phyloP scores from a whole-genome alignment of 2,329 filamentous ascomycete genomes.

The Parastagonospora nodorum region DNA sequence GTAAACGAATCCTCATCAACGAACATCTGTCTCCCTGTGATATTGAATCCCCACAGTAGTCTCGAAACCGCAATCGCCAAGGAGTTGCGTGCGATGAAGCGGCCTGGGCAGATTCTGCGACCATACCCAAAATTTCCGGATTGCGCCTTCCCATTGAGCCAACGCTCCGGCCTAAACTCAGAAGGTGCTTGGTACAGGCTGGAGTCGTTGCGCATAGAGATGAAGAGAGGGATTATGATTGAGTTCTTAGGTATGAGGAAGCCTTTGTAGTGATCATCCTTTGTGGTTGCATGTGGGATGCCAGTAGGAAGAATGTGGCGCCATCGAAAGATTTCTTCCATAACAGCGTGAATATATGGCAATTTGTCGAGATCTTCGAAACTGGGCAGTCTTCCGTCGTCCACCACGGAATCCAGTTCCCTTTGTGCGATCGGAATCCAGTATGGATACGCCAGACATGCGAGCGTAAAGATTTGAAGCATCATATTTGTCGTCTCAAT shows the following conservation, averaged over 20 bases:
- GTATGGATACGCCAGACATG: conserved; percentile 16
- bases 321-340: conserved; percentile 40
- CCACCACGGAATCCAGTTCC: conserved; percentile 28
- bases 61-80: conserved; percentile 56
- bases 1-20: conserved; percentile 31
- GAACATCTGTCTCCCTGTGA: conserved; percentile 25
- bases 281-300: conserved; percentile 51
- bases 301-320: conserved; percentile 47
- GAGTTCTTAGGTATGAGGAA: conserved; percentile 53
- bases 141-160: conserved; percentile 23
- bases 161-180: conserved; percentile 45
- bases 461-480: conserved; percentile 21
- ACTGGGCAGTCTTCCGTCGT: conserved; percentile 16
- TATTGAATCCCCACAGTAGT: conserved; percentile 58
- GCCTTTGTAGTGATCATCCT: conserved; percentile 55
- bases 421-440: conserved; percentile 15
- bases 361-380: conserved; percentile 28
- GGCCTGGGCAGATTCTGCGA: conserved; percentile 51
- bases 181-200: conserved; percentile 34
- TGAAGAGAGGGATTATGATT: conserved; percentile 41
- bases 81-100: conserved; percentile 39
- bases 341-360: conserved; percentile 32
- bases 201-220: conserved; percentile 39
- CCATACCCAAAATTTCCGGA: conserved; percentile 54
- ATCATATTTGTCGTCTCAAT: conserved; percentile 23